A percentile compares a stretch with the other conserved stretches of the same genome.
Evolutionary conservation across 2,329 filamentous ascomycete genomes (phyloP).

Genomic region (Monosporascus sp.): DNA sequence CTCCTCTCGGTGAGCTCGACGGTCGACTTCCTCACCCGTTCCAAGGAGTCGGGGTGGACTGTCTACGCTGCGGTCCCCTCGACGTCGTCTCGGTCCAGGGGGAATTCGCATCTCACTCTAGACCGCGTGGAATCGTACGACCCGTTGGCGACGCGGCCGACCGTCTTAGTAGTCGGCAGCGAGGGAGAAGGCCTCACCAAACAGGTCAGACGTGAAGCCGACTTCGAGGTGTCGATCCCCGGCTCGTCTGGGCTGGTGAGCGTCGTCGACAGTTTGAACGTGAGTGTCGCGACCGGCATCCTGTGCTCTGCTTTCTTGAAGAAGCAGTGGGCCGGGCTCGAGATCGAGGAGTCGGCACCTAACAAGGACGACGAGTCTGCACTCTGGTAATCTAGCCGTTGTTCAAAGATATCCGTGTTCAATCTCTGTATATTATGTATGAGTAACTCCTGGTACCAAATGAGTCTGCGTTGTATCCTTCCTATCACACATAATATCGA

Average conservation of each 20-base stretch:
- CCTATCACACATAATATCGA: too few relatives aligned
- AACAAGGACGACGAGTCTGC: constrained; percentile 7
- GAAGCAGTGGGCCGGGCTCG: constrained; percentile 22
- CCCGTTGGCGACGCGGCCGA: constrained; percentile 57
- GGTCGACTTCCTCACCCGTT: constrained; percentile 63
- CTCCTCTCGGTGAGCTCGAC: constrained; percentile 67
- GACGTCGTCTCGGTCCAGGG: constrained; percentile 26
- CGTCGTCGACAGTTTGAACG: constrained; percentile 85
- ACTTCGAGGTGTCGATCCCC: constrained; percentile 62
- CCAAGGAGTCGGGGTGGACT: constrained; percentile 69
- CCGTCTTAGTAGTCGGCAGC: constrained; percentile 75
- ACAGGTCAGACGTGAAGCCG: constrained; percentile 59
- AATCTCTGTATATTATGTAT: neutral
- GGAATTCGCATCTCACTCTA: constrained; percentile 41
- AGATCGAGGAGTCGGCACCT: constrained; percentile 13
- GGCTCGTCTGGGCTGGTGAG: constrained; percentile 43
- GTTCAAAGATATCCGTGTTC: constrained; percentile 8
- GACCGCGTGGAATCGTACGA: constrained; percentile 44
- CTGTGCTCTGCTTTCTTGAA: constrained; percentile 66
- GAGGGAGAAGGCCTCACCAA: constrained; percentile 71
- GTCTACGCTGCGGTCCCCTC: constrained; percentile 70
- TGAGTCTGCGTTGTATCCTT: neutral
- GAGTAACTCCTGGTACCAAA: neutral
- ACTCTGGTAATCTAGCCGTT: constrained; percentile 14
- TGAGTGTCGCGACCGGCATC: constrained; percentile 79